Conservation (phyloP, 2,329 filamentous ascomycete genomes). For the Ophiosphaerella narmari region DNA sequence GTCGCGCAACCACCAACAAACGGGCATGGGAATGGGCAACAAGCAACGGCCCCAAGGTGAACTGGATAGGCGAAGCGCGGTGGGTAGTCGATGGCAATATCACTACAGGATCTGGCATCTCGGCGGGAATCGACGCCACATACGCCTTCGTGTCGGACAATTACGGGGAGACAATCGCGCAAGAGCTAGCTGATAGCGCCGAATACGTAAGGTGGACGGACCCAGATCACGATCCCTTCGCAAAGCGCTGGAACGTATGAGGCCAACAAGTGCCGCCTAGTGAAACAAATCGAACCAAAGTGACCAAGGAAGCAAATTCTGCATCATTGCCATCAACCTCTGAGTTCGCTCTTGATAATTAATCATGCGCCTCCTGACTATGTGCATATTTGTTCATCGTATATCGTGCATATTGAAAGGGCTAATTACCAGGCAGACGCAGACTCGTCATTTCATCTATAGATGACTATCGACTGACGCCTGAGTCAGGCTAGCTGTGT, state of each 20-base stretch:
- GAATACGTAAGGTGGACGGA: conserved; percentile 63
- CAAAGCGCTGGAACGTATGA: conserved; percentile 33
- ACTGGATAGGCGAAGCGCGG: conserved; percentile 58
- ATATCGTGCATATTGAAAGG: too few relatives aligned
- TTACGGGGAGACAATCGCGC: conserved; percentile 59
- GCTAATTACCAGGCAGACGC: too few relatives aligned
- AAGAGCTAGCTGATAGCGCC: conserved; percentile 52
- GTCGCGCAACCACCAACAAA: conserved; percentile 69
- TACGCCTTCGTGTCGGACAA: conserved; percentile 59
- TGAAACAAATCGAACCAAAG: too few relatives aligned
- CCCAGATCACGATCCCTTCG: conserved; percentile 60
- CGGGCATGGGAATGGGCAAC: conserved; percentile 49
- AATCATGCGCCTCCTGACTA: too few relatives aligned
- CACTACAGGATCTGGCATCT: conserved; percentile 67
- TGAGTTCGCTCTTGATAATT: too few relatives aligned
- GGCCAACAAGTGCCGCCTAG: not conserved
- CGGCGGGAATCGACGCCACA: conserved; percentile 65
- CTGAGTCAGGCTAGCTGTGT: too few relatives aligned
- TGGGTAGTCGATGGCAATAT: conserved; percentile 69
- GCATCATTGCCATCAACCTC: too few relatives aligned
- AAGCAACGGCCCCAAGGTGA: conserved; percentile 54
- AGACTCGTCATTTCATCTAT: too few relatives aligned
- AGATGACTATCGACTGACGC: too few relatives aligned
- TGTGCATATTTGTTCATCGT: too few relatives aligned
- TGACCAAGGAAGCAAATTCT: too few relatives aligned